These are phyloP conservation scores for Lycium barbarum DNA, from an alignment of 257 asterid species.

Conservation along the genomic window DNA sequence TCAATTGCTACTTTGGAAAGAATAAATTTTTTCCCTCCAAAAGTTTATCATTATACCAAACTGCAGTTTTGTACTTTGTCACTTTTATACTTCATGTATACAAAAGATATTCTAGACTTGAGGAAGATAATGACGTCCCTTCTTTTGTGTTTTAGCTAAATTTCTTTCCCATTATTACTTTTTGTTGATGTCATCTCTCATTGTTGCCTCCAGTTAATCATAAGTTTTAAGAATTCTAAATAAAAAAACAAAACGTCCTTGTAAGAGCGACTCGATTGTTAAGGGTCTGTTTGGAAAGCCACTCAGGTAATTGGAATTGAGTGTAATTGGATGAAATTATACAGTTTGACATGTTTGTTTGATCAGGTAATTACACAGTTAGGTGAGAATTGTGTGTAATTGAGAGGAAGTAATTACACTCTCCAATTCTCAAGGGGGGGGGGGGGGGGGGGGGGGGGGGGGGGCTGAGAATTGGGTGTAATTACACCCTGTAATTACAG, in stretches of 20 bases:
- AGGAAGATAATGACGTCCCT: background rate
- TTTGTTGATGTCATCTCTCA: slow-evolving; percentile 16
- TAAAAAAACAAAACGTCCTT: background rate
- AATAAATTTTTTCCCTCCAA: background rate
- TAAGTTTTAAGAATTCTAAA: background rate
- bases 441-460: too few relatives aligned
- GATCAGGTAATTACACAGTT: too few relatives aligned
- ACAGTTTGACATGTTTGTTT: too few relatives aligned
- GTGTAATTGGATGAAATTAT: too few relatives aligned
- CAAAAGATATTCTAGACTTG: slow-evolving; percentile 6
- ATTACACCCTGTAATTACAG: too few relatives aligned
- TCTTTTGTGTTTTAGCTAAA: background rate
- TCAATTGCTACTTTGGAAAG: background rate
- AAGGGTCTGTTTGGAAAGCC: too few relatives aligned
- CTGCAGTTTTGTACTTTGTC: slow-evolving; percentile 23
- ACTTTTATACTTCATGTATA: background rate
- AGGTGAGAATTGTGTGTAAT: too few relatives aligned
- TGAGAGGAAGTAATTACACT: too few relatives aligned
- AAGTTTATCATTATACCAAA: slow-evolving; percentile 29
- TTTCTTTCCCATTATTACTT: background rate
- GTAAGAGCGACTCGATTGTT: background rate
- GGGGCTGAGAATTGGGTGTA: too few relatives aligned
- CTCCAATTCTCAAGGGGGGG: too few relatives aligned
- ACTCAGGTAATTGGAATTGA: too few relatives aligned
- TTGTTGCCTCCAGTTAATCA: slow-evolving; percentile 10